Conservation (phyloP, 2,329 filamentous ascomycete genomes). For the Aspergillus pseudoterreus region DNA sequence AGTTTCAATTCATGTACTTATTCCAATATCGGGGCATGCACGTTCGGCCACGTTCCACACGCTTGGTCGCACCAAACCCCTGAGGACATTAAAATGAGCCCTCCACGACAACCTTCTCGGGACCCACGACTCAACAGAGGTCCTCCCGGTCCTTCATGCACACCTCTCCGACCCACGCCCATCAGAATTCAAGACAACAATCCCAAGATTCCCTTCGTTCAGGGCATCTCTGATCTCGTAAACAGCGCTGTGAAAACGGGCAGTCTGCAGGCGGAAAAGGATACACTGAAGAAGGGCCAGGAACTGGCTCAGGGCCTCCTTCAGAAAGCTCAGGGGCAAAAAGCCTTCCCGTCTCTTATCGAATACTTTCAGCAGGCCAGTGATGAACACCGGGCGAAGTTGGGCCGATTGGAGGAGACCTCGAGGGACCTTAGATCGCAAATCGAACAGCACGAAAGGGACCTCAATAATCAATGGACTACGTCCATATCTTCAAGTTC, state of each 20-base stretch:
- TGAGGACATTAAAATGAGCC: background rate
- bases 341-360: slow-evolving; percentile 22
- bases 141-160: background rate
- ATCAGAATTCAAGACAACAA: background rate
- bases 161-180: background rate
- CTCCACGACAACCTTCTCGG: slow-evolving; percentile 9
- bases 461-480: slow-evolving; percentile 10
- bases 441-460: slow-evolving; percentile 13
- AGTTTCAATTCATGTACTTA: too few species aligned
- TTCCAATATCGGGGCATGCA: too few species aligned
- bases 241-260: slow-evolving; percentile 20
- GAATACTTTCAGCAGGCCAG: slow-evolving; percentile 17
- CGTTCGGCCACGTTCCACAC: background rate
- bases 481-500: background rate
- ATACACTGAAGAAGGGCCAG: slow-evolving; percentile 25
- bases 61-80: background rate
- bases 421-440: slow-evolving; percentile 14
- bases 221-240: slow-evolving; percentile 18
- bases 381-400: slow-evolving; percentile 16
- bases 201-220: slow-evolving; percentile 36
- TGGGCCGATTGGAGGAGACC: slow-evolving; percentile 18
- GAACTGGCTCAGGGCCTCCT: slow-evolving; percentile 37
- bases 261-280: slow-evolving; percentile 23
- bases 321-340: slow-evolving; percentile 17
- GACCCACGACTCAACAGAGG: slow-evolving; percentile 18